Evolutionary conservation across 2,329 filamentous ascomycete species (phyloP).

Genomic region (Colletotrichum tropicale): DNA sequence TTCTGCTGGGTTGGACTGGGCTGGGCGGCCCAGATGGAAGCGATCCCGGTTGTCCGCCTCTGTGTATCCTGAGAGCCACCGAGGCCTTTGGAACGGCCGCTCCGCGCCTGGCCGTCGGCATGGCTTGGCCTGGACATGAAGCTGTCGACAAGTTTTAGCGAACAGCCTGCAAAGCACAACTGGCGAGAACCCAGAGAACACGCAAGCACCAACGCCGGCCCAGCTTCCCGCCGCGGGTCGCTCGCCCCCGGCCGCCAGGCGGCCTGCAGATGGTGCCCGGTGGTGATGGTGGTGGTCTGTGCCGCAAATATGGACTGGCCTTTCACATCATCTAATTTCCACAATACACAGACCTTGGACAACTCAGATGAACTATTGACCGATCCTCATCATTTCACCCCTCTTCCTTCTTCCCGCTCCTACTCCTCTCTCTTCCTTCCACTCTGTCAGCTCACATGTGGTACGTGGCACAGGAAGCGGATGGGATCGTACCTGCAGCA

Average conservation of each 20-base stretch:
- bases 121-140: background rate
- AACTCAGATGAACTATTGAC: background rate
- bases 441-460: background rate
- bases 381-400: background rate
- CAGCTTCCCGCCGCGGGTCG: background rate
- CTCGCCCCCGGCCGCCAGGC: background rate
- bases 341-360: background rate
- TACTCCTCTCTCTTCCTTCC: background rate
- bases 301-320: background rate
- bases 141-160: background rate
- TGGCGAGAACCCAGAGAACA: background rate
- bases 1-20: background rate
- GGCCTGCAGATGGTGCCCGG: background rate
- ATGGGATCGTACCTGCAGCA: background rate
- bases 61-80: background rate
- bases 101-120: background rate
- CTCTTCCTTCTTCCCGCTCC: background rate
- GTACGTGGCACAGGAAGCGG: background rate
- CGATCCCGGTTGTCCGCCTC: background rate
- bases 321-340: slow-evolving; percentile 11
- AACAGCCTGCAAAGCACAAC: background rate
- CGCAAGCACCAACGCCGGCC: background rate
- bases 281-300: background rate
- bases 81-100: background rate
- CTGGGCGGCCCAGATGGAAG: background rate